Conservation (phyloP, 2,329 filamentous ascomycete genomes). For the Chaetomium strumarium region DNA sequence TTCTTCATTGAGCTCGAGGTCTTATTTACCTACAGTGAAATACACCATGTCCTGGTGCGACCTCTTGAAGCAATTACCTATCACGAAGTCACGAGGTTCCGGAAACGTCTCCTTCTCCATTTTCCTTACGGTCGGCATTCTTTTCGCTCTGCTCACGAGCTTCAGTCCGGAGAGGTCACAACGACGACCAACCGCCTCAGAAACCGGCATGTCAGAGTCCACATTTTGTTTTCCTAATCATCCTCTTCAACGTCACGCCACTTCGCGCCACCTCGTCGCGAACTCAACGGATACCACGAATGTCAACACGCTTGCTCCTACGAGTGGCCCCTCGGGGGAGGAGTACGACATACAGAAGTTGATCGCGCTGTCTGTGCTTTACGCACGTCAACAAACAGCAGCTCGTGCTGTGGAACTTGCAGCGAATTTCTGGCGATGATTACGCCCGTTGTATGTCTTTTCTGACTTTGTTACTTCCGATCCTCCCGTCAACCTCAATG, state of each 20-base stretch:
- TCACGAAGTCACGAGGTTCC: background rate
- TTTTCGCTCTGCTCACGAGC: background rate
- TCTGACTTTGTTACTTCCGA: too few relatives aligned
- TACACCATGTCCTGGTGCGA: background rate
- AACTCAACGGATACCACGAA: too few relatives aligned
- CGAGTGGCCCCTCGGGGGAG: too few relatives aligned
- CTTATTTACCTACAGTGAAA: background rate
- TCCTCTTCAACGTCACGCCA: background rate
- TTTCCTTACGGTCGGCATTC: background rate
- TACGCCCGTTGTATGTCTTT: too few relatives aligned
- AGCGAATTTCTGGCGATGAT: too few relatives aligned
- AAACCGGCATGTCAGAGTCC: slow-evolving; percentile 3
- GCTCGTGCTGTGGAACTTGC: too few relatives aligned
- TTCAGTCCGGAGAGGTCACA: background rate
- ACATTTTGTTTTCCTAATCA: background rate
- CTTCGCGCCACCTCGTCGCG: too few relatives aligned
- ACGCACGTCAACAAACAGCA: too few relatives aligned
- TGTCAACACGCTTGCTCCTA: too few relatives aligned
- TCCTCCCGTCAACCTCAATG: too few relatives aligned
- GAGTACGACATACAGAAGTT: background rate
- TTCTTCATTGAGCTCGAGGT: background rate
- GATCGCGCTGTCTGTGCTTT: background rate
- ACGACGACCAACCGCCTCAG: background rate
- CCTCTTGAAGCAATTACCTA: background rate
- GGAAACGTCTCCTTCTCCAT: background rate